Evolutionary conservation across 2,329 filamentous ascomycete species (phyloP).

Genomic region (Neonectria sp.): DNA sequence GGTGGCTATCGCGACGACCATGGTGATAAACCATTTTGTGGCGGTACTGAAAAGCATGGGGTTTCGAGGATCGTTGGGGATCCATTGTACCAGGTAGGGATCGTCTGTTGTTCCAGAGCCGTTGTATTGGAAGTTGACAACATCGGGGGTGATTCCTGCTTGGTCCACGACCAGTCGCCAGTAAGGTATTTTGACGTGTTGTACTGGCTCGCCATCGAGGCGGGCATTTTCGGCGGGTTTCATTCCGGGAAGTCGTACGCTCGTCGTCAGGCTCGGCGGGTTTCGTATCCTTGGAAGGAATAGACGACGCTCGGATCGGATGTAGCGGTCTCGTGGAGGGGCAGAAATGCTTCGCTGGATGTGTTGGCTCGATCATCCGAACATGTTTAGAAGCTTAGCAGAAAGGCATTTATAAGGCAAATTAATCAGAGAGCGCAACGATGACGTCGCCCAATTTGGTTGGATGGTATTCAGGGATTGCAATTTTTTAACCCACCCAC

Average conservation of each 20-base stretch:
- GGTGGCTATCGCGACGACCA: conserved; percentile 72
- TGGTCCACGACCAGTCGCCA: conserved; percentile 64
- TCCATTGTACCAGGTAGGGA: conserved; percentile 75
- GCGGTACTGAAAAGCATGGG: conserved; percentile 68
- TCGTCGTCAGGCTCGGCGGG: background rate
- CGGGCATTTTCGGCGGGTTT: background rate
- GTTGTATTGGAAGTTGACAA: conserved; percentile 64
- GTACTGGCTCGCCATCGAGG: conserved; percentile 4
- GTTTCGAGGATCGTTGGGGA: conserved; percentile 75
- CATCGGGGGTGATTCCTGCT: conserved; percentile 65
- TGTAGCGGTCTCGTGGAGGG: background rate
- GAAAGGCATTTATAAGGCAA: background rate
- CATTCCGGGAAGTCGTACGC: background rate
- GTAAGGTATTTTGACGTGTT: conserved; percentile 24
- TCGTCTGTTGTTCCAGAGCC: conserved; percentile 74
- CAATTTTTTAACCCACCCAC: background rate
- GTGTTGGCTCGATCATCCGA: background rate
- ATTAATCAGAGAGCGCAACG: background rate
- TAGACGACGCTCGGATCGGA: background rate
- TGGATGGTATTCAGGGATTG: background rate
- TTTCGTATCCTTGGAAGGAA: background rate
- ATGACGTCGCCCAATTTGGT: background rate
- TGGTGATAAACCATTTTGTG: conserved; percentile 76
- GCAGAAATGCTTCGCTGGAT: background rate
- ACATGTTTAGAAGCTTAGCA: background rate